phyloP scores from a whole-genome alignment of 768 basidiomycete species.

The Pulveroboletus sp. region DNA sequence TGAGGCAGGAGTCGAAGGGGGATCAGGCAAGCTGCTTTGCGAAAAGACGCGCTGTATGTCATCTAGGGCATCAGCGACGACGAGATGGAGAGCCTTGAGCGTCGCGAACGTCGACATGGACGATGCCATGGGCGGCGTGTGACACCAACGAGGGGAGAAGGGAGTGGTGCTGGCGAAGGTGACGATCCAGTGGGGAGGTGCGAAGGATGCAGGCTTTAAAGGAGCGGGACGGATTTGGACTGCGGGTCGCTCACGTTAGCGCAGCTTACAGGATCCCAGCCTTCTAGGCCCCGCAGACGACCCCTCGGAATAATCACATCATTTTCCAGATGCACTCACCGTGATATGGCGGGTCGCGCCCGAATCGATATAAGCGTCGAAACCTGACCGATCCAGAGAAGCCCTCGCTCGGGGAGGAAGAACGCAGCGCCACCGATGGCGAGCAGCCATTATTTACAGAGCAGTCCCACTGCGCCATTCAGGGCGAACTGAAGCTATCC shows the following conservation, averaged over 20 bases:
- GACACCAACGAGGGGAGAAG: slow-evolving; percentile 5
- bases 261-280: too few species aligned
- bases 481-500: neutral
- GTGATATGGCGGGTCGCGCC: neutral
- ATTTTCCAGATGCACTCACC: slow-evolving; percentile 8
- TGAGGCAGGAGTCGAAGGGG: slow-evolving; percentile 13
- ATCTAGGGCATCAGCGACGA: slow-evolving; percentile 64
- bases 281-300: too few species aligned
- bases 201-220: slow-evolving; percentile 8
- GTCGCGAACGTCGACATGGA: slow-evolving; percentile 56
- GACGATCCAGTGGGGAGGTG: slow-evolving; percentile 1
- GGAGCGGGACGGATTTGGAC: neutral
- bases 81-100: slow-evolving; percentile 57
- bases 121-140: slow-evolving; percentile 19
- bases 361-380: slow-evolving; percentile 14
- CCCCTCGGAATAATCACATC: slow-evolving; percentile 16
- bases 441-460: neutral
- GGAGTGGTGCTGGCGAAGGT: neutral
- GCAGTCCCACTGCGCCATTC: neutral
- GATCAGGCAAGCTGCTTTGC: slow-evolving; percentile 4
- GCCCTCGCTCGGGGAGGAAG: slow-evolving; percentile 1
- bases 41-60: slow-evolving; percentile 62
- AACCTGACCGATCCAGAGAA: slow-evolving; percentile 17
- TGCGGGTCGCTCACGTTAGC: too few species aligned
- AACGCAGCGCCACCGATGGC: neutral